phyloP scores from a whole-genome alignment of 2,329 filamentous ascomycete species.

The Phaeomoniella chlamydospora region DNA sequence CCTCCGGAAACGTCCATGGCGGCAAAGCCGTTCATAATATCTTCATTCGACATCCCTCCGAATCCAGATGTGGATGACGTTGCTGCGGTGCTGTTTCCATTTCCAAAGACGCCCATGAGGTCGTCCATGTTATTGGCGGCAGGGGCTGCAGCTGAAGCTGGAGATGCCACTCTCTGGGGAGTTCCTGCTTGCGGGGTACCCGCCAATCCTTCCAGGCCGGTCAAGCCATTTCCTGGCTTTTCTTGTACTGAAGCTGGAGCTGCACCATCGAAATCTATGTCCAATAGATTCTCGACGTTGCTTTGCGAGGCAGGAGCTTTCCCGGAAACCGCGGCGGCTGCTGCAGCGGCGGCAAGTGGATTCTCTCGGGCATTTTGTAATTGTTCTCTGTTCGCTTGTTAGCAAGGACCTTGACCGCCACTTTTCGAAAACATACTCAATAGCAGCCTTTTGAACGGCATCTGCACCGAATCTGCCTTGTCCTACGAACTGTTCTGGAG shows the following conservation, averaged over 20 bases:
- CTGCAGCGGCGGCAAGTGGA: constrained; percentile 75
- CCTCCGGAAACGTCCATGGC: constrained; percentile 58
- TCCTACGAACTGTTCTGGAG: constrained; percentile 93
- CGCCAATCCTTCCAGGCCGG: constrained; percentile 43
- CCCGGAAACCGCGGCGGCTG: constrained; percentile 46
- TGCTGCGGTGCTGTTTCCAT: constrained; percentile 20
- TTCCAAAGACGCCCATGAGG: constrained; percentile 57
- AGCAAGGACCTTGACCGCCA: too few relatives aligned
- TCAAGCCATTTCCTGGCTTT: constrained; percentile 46
- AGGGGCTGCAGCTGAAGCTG: constrained; percentile 18
- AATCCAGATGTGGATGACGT: constrained; percentile 16
- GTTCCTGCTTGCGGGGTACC: constrained; percentile 46
- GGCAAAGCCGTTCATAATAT: constrained; percentile 72
- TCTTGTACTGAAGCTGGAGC: constrained; percentile 76
- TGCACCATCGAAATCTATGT: constrained; percentile 90
- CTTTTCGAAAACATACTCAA: constrained; percentile 60
- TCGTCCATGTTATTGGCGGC: constrained; percentile 59
- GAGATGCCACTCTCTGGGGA: constrained; percentile 33
- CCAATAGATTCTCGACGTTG: constrained; percentile 87
- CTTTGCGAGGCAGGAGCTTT: constrained; percentile 44
- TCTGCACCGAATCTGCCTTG: constrained; percentile 89
- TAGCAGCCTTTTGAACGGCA: constrained; percentile 85
- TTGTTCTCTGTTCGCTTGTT: constrained; percentile 60
- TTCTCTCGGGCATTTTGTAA: constrained; percentile 85
- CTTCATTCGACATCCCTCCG: constrained; percentile 20